Evolutionary conservation across 73 alveolate genomes (phyloP), one percentile per base, ranked within the genome.

Genomic region (Paramecium bursaria): DNA sequence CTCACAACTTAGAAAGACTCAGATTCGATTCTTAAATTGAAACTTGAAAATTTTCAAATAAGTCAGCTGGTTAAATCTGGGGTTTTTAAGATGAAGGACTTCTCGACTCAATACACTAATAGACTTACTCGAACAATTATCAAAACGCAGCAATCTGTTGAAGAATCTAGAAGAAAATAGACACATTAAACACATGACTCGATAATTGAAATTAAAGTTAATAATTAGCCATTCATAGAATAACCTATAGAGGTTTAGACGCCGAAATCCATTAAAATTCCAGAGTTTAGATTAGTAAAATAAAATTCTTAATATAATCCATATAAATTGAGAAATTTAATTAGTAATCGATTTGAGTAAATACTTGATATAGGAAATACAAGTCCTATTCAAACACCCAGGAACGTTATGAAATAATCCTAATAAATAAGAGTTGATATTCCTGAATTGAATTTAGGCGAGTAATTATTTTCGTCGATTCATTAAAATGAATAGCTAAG

Each of bases 11-110:
- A n/a, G n/a, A n/a, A n/a, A n/a, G n/a, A n/a, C n/a, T n/a, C n/a
- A 67, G 82, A 67, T 42, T 57, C 82, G 14, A 67, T 67, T 4
- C 44, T 67, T 46, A 21, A 67, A 42, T 39, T 67, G 3, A 53
- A 67, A 67, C 13, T 67, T 31, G 82, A 67, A 67, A 67, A 67
- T 67, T 67, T 39, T 67, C 53, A 35, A 22, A 67, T 67, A 0
- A 42, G 35, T 33, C 17, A 67, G 13, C 33, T 67, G 10, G 82
- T 67, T 0, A 67, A 47, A 39, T 39, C 19, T 39, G 82, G 82
- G 4, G 33, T 35, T 42, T 67, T 67, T 42, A 67, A 42, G 44
- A 39, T 67, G 2, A 13, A 67, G 44, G 35, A 67, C 33, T 47
- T 35, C 3, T 53, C 44, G 0, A 35, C 82, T 10, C 33, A 39